These are phyloP conservation scores for Plectosphaerella sp. DNA, from an alignment of 2,329 filamentous ascomycete genomes.

Conservation along the genomic window DNA sequence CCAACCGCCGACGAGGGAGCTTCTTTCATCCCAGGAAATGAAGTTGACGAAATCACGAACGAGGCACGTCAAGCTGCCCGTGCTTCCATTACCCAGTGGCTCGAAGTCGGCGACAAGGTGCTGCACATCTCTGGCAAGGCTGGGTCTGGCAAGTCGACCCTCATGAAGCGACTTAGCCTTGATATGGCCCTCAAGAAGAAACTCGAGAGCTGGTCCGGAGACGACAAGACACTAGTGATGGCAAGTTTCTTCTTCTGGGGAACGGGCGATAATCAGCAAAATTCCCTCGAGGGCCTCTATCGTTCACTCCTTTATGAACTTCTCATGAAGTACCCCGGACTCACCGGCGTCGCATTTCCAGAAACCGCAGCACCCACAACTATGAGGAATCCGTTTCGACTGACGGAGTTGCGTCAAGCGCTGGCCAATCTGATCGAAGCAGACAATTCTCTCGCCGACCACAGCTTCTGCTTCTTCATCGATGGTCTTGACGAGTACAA, in stretches of 20 bases:
- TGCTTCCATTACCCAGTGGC: too few species aligned
- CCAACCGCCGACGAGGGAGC: too few species aligned
- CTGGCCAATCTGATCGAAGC: neutral
- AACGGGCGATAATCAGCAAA: constrained; percentile 8
- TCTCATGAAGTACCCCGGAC: constrained; percentile 9
- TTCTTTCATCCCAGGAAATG: too few species aligned
- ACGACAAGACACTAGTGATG: neutral
- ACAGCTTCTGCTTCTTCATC: constrained; percentile 7
- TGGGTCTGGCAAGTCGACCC: constrained; percentile 10
- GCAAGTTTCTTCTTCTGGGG: constrained; percentile 10
- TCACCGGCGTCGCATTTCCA: constrained; percentile 9
- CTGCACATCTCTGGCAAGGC: too few species aligned
- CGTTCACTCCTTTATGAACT: constrained; percentile 13
- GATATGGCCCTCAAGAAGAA: neutral
- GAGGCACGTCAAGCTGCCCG: too few species aligned
- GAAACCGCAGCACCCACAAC: neutral
- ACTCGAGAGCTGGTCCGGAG: neutral
- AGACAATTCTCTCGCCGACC: too few species aligned
- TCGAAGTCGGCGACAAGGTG: too few species aligned
- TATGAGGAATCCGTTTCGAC: neutral
- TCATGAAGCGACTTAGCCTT: constrained; percentile 1
- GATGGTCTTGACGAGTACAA: constrained; percentile 6
- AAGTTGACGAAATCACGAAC: too few species aligned
- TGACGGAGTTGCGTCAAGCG: neutral
- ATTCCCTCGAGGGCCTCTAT: constrained; percentile 12